Percentiles rank a stretch among this genome's conserved stretches.
Conservation (phyloP, 495 filamentous ascomycete genomes). For the Tuber microsphaerosporum region DNA sequence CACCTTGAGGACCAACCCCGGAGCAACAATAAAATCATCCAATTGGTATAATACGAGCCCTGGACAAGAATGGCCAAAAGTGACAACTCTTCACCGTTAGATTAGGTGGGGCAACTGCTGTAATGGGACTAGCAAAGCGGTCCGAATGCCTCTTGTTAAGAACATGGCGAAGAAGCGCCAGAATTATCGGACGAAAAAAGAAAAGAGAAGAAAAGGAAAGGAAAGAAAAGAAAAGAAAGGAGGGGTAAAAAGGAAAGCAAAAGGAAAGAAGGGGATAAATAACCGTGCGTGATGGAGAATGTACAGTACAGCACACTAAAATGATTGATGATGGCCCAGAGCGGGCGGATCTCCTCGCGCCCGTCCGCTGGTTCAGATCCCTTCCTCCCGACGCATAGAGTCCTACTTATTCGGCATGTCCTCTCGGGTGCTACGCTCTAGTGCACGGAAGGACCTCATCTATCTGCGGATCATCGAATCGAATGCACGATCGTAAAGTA, state of each 20-base stretch:
- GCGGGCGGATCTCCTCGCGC: neutral
- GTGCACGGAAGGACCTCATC: neutral
- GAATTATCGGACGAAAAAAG: neutral
- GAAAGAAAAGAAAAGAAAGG: neutral
- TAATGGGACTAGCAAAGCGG: neutral
- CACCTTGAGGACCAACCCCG: neutral
- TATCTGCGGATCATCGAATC: neutral
- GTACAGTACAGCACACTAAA: neutral
- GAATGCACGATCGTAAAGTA: neutral
- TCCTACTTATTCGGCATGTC: slow-evolving; percentile 7
- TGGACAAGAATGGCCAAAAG: neutral
- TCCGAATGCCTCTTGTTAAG: neutral
- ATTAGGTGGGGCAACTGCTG: neutral
- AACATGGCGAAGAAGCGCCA: neutral
- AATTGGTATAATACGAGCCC: neutral
- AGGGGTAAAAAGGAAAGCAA: neutral
- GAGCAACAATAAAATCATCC: neutral
- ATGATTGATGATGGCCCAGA: neutral
- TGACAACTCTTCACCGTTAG: neutral
- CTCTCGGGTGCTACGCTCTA: neutral
- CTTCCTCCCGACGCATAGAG: slow-evolving; percentile 5
- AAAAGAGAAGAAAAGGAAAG: neutral
- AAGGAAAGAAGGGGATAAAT: neutral
- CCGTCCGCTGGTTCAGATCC: neutral
- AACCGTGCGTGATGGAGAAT: neutral